phyloP scores from a whole-genome alignment of 1,284 basidiomycete genomes.

The Athelia sp. region DNA sequence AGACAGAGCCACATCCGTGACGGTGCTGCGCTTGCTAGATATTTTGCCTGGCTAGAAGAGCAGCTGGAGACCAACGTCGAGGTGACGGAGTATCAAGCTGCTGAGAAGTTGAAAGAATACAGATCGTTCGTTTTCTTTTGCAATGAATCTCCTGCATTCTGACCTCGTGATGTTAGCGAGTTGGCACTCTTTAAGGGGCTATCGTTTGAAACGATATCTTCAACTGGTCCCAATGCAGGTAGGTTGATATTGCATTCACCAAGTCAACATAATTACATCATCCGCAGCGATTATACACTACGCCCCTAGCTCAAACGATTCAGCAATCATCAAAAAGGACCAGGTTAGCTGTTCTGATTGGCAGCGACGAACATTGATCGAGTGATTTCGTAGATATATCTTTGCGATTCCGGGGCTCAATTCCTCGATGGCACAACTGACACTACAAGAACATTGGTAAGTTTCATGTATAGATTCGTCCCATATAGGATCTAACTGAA shows the following conservation, averaged over 20 bases:
- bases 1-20: conserved; percentile 87
- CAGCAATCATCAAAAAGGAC: conserved; percentile 71
- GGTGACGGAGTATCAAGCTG: conserved; percentile 80
- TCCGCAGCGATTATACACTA: conserved; percentile 89
- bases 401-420: conserved; percentile 96
- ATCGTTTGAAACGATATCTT: conserved; percentile 92
- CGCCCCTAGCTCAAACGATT: conserved; percentile 70
- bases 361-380: not conserved
- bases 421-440: conserved; percentile 95
- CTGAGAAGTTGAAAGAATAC: conserved; percentile 75
- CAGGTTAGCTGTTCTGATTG: conserved; percentile 40
- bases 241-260: conserved; percentile 16
- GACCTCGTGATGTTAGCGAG: conserved; percentile 37
- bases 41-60: conserved; percentile 95
- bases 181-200: conserved; percentile 80
- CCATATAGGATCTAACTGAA: conserved; percentile 4
- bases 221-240: conserved; percentile 86
- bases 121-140: conserved; percentile 48
- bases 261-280: not conserved
- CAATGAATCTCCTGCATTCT: too few relatives aligned
- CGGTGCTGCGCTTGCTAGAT: conserved; percentile 81
- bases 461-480: conserved; percentile 9
- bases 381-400: conserved; percentile 60
- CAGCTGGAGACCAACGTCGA: conserved; percentile 61
- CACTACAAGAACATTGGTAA: conserved; percentile 83